A percentile compares a stretch with the other conserved stretches of the same genome.
Evolutionary conservation across 805 yeast species (phyloP).

Genomic region (Millerozyma miso): DNA sequence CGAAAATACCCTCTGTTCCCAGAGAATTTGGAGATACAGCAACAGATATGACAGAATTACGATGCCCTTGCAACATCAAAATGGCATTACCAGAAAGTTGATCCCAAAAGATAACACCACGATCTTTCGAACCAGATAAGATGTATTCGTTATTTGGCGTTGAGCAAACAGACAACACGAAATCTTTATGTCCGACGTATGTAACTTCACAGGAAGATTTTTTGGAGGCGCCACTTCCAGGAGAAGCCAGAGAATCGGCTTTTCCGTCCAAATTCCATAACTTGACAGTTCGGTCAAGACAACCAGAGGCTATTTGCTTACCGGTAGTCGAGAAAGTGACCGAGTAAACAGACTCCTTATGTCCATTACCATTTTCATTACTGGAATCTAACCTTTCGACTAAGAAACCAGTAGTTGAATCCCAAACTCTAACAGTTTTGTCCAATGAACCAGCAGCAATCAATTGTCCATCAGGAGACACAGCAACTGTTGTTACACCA

Average conservation of each 20-base stretch:
- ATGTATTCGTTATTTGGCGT: constrained; percentile 91
- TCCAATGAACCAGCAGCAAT: constrained; percentile 97
- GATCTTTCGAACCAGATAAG: constrained; percentile 91
- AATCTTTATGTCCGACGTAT: constrained; percentile 93
- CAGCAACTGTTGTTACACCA: constrained; percentile 97
- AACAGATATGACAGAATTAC: constrained; percentile 91
- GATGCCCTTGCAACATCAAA: constrained; percentile 94
- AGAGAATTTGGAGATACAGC: constrained; percentile 81
- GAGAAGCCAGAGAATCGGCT: constrained; percentile 20
- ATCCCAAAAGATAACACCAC: constrained; percentile 97
- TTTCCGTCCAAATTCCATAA: constrained; percentile 83
- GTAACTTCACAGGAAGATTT: constrained; percentile 79
- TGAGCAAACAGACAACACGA: constrained; percentile 88
- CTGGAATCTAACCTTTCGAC: constrained; percentile 92
- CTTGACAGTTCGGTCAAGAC: constrained; percentile 92
- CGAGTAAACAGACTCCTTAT: constrained; percentile 91
- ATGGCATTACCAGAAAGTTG: constrained; percentile 86
- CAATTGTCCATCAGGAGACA: constrained; percentile 88
- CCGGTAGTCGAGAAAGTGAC: constrained; percentile 93
- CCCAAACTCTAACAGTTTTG: constrained; percentile 96
- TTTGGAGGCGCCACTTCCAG: constrained; percentile 18
- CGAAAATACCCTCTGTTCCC: constrained; percentile 79
- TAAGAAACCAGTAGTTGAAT: constrained; percentile 83
- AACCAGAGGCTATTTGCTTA: constrained; percentile 88
- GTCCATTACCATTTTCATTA: constrained; percentile 85